Percentiles rank a stretch among this genome's conserved stretches.
Evolutionary conservation across 2,329 filamentous ascomycete species (phyloP).

Genomic region (Erysiphe pulchra): DNA sequence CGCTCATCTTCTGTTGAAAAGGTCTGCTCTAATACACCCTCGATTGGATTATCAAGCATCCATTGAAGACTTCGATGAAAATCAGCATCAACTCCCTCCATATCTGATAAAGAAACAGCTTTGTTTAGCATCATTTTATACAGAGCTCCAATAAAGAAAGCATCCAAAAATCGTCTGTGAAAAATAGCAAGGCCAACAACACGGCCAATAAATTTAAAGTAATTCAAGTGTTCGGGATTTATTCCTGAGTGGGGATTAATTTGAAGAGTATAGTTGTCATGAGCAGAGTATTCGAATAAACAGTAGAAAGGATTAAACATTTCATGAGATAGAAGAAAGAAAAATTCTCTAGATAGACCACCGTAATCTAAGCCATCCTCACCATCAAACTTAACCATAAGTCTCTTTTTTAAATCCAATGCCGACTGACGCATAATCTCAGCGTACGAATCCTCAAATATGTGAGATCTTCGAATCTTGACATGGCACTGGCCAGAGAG

Average conservation of each 20-base stretch:
- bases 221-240: constrained; percentile 96
- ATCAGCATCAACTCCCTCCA: constrained; percentile 97
- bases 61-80: constrained; percentile 91
- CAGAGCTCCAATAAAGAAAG: constrained; percentile 95
- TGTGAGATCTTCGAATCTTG: constrained; percentile 86
- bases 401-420: constrained; percentile 83
- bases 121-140: constrained; percentile 99
- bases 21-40: constrained; percentile 78
- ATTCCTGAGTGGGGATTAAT: constrained; percentile 99
- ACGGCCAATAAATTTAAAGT: constrained; percentile 98
- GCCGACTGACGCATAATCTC: constrained; percentile 95
- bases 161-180: constrained; percentile 89
- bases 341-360: constrained; percentile 93
- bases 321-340: constrained; percentile 95
- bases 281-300: constrained; percentile 94
- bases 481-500: constrained; percentile 93
- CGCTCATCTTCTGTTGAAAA: constrained; percentile 95
- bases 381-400: constrained; percentile 99
- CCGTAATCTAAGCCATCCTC: constrained; percentile 96
- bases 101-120: constrained; percentile 72
- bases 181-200: constrained; percentile 95
- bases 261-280: constrained; percentile 98
- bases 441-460: constrained; percentile 96
- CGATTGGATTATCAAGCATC: constrained; percentile 96
- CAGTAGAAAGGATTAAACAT: constrained; percentile 99